Conservation (phyloP, 139 green algal genomes). For the Chlorella vulgaris region DNA sequence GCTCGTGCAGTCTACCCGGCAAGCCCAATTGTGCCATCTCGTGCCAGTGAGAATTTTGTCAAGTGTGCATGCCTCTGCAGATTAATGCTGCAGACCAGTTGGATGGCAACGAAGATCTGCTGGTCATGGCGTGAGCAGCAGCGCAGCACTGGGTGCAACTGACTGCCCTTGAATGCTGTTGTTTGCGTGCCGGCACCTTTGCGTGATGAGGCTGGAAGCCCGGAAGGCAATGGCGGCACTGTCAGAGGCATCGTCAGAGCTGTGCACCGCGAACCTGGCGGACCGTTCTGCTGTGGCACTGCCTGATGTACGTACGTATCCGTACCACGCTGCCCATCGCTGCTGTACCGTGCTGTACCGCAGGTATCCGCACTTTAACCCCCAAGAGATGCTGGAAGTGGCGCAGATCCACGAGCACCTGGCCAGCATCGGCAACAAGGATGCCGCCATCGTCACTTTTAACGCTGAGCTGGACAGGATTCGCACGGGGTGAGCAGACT, state of each 20-base stretch:
- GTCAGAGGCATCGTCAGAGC: too few relatives aligned
- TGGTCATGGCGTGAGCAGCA: slow-evolving; percentile 21
- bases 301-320: background rate
- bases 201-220: too few relatives aligned
- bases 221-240: too few relatives aligned
- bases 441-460: slow-evolving; percentile 80
- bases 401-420: background rate
- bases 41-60: too few relatives aligned
- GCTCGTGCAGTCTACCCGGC: too few relatives aligned
- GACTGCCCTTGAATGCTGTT: background rate
- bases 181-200: too few relatives aligned
- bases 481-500: slow-evolving; percentile 4
- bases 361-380: slow-evolving; percentile 34
- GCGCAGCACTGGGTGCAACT: background rate
- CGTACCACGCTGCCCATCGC: background rate
- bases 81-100: slow-evolving; percentile 27
- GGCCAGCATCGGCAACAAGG: too few relatives aligned
- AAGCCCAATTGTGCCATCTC: too few relatives aligned
- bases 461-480: slow-evolving; percentile 91
- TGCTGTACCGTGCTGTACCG: background rate
- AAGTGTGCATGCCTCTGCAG: too few relatives aligned
- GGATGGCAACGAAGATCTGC: slow-evolving; percentile 17
- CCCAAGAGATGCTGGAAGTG: slow-evolving; percentile 31
- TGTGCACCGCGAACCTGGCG: too few relatives aligned
- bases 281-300: too few relatives aligned